Percentiles rank a stretch among this genome's conserved stretches.
Conservation (phyloP, 441 rosid genomes). For the Jatropha podagrica region DNA sequence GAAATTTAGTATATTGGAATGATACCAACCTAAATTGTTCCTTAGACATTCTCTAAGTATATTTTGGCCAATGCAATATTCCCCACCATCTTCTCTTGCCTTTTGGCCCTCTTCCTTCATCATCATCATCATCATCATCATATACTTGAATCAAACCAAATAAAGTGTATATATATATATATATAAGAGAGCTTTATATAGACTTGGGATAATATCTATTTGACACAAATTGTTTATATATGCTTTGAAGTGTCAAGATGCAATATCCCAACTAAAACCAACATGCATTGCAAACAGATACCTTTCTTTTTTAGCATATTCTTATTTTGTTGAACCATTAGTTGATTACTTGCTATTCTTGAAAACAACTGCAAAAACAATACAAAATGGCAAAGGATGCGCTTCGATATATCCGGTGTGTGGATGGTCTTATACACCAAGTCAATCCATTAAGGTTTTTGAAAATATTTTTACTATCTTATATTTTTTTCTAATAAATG, state of each 20-base stretch:
- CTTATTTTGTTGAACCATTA: background rate
- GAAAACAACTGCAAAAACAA: background rate
- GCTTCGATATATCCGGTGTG: background rate
- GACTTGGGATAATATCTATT: background rate
- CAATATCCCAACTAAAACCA: background rate
- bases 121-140: background rate
- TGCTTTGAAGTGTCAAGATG: background rate
- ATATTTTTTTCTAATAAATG: too few relatives aligned
- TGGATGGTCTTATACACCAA: too few relatives aligned
- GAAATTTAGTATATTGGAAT: background rate
- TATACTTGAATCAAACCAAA: background rate
- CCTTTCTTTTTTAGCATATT: background rate
- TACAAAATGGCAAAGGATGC: background rate
- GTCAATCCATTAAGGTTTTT: too few relatives aligned
- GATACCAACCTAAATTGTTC: background rate
- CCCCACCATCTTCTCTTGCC: background rate
- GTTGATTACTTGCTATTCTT: background rate
- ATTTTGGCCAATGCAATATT: slow-evolving; percentile 11
- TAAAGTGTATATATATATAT: too few relatives aligned
- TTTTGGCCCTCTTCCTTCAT: background rate
- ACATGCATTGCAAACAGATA: background rate
- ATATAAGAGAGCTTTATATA: too few relatives aligned
- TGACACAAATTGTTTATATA: background rate
- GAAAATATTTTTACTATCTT: too few relatives aligned
- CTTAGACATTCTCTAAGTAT: background rate